Conservation (phyloP, 257 asterid species). For the Striga asiatica region DNA sequence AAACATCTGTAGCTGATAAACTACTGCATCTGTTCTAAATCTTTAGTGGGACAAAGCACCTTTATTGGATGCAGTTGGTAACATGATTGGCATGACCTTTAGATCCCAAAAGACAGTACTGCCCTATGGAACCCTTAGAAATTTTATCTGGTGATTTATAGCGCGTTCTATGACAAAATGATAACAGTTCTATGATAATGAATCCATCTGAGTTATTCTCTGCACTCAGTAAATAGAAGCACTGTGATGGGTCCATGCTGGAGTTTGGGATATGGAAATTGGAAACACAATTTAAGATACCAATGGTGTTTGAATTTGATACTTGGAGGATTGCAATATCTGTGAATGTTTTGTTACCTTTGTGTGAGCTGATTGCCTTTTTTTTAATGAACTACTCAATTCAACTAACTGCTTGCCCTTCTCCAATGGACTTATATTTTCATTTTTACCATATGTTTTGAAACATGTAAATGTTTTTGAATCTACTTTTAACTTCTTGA, state of each 20-base stretch:
- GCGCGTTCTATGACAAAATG: background rate
- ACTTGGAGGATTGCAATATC: background rate
- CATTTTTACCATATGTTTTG: too few relatives aligned
- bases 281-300: background rate
- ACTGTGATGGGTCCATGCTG: background rate
- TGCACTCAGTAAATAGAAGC: too few relatives aligned
- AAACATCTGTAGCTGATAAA: background rate
- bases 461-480: too few relatives aligned
- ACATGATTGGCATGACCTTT: slow-evolving; percentile 1
- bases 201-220: background rate
- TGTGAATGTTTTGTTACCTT: background rate
- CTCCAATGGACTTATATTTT: background rate
- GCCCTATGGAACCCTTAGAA: too few relatives aligned
- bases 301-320: background rate
- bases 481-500: background rate
- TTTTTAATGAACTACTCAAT: background rate
- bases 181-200: background rate
- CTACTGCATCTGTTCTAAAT: background rate
- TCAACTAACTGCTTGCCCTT: background rate
- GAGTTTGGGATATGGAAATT: background rate
- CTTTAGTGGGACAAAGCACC: background rate
- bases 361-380: background rate
- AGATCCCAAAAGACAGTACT: background rate
- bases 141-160: background rate
- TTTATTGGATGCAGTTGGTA: background rate